Evolutionary conservation across 2,329 filamentous ascomycete species (phyloP), one percentile per base, ranked within the genome.

Genomic region (Hymenoscyphus occultus): DNA sequence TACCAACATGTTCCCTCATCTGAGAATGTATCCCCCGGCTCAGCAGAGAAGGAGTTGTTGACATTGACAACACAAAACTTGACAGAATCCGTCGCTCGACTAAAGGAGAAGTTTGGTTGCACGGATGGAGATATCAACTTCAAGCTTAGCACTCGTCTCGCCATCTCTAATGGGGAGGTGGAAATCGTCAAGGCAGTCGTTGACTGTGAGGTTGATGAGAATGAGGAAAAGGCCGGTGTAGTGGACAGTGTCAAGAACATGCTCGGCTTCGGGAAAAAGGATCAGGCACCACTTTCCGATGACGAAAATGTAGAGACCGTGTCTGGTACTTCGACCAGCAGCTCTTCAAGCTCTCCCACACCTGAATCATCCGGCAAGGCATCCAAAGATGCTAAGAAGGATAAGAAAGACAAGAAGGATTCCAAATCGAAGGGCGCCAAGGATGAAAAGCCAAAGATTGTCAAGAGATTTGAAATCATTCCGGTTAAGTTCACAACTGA

Each of bases 191-290:
- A 86, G 71, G 90, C 90, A n/a, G 84, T 84, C 64, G 88, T 95
- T 5, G 93, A 93, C 76, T 99, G 95, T 74, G 91, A 96, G 76
- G 86, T 90, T 32, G 91, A 96, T 61, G 84, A 83, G 4, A 77
- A 79, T 9, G 87, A 88, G 58, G 86, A 86, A 77, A 92, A 93
- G 76, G 91, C 91, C 69, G 88, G 90, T 61, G 85, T 98, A 59
- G 91, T 97, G 59, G 94, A 97, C 74, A 93, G 92, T 56, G 92
- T 98, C 70, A 99, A 99, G 83, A 96, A 93, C 69, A 86, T 97
- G 68, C 96, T 99, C 75, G 95, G 95, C 5, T 93, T 98, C 75
- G 95, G 94, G 32, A 96, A 96, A 79, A 90, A 90, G 39, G 91
- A 94, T 64, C 90, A 97, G 78, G 83, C 85, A 68, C 82, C 84